Evolutionary conservation across 169 alveolate genomes (phyloP).

Genomic region (Plasmodium malariae): DNA sequence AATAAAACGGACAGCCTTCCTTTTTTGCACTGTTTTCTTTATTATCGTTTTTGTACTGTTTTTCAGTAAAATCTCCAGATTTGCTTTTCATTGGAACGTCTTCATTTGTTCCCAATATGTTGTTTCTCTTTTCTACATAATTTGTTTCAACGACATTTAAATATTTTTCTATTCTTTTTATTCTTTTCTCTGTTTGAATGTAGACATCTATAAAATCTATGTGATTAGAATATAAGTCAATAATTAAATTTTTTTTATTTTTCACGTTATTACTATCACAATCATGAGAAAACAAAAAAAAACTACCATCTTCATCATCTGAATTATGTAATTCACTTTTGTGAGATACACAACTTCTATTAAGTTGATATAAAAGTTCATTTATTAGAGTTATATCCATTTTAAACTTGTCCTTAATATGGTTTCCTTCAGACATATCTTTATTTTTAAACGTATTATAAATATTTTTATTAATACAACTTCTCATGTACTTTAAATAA

Average conservation of each 20-base stretch:
- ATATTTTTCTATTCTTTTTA: slow-evolving; percentile 19
- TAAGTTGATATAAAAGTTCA: slow-evolving; percentile 20
- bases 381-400: slow-evolving; percentile 1
- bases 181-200: slow-evolving; percentile 41
- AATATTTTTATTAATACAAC: background rate
- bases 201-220: slow-evolving; percentile 9
- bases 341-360: background rate
- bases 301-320: background rate
- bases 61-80: background rate
- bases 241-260: slow-evolving; percentile 3
- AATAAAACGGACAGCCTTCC: background rate
- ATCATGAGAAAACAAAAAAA: background rate
- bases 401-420: background rate
- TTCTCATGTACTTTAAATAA: slow-evolving; percentile 34
- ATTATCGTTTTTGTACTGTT: background rate
- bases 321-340: slow-evolving; percentile 8
- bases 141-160: slow-evolving; percentile 2
- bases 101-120: background rate
- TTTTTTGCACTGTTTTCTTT: background rate
- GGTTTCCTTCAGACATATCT: background rate
- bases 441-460: background rate
- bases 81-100: background rate
- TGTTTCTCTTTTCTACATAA: background rate
- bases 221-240: slow-evolving; percentile 12
- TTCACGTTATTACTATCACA: background rate